phyloP scores from a whole-genome alignment of 202 grass and related monocot species.

The Cymbopogon flexuosus region DNA sequence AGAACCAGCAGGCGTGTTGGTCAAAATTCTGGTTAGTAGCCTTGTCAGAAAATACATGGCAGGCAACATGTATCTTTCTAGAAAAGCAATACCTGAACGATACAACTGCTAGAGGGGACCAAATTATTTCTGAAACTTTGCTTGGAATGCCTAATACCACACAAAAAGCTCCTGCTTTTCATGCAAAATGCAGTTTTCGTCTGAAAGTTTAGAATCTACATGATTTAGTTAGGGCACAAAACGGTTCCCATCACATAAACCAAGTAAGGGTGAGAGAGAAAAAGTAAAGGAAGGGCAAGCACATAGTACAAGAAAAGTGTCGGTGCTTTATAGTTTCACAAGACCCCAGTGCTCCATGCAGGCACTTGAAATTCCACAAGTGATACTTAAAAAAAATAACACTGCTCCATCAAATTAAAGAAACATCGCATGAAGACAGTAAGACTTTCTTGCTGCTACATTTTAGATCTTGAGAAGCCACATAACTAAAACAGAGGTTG shows the following conservation, averaged over 20 bases:
- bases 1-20: too few species aligned
- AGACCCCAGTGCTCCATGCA: neutral
- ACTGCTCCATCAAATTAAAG: neutral
- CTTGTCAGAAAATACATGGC: neutral
- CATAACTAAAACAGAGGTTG: neutral
- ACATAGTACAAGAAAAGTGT: neutral
- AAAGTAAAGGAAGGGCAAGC: neutral
- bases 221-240: neutral
- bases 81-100: conserved; percentile 7
- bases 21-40: neutral
- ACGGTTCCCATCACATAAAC: neutral
- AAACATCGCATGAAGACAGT: neutral
- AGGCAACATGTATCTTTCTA: conserved; percentile 13
- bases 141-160: conserved; percentile 1
- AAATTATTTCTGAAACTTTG: conserved; percentile 4
- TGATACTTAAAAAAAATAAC: neutral
- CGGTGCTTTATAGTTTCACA: neutral
- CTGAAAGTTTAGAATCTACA: neutral
- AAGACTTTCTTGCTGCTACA: neutral
- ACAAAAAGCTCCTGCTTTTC: conserved; percentile 3
- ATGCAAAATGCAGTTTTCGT: conserved; percentile 11
- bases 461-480: conserved; percentile 1
- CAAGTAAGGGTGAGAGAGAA: neutral
- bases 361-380: neutral
- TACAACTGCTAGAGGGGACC: neutral